Percentiles rank a stretch among this genome's conserved stretches.
These are phyloP conservation scores for Lycium barbarum DNA, from an alignment of 257 asterid genomes.

Conservation along the genomic window DNA sequence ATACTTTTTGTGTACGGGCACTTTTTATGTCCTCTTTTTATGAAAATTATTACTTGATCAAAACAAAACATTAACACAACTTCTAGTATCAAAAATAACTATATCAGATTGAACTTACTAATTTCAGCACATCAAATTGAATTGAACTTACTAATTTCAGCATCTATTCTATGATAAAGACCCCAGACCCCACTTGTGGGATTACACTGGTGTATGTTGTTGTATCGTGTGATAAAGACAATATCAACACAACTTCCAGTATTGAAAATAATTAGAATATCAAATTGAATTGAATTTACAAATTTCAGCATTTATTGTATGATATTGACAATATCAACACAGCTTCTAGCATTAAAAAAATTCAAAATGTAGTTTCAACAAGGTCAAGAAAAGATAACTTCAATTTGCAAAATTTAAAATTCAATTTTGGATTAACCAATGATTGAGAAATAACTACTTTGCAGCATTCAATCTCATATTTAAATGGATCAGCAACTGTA, in stretches of 20 bases:
- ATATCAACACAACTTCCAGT: neutral
- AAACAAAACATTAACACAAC: too few relatives aligned
- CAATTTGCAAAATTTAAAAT: neutral
- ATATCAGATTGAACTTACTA: too few relatives aligned
- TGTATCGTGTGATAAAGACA: neutral
- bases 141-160: neutral
- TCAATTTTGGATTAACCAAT: neutral
- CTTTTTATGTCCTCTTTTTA: too few relatives aligned
- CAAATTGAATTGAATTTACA: neutral
- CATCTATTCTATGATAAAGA: neutral
- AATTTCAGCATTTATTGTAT: neutral
- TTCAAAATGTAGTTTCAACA: neutral
- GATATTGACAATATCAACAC: neutral
- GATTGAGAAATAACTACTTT: neutral
- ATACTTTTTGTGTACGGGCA: too few relatives aligned
- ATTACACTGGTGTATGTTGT: too few relatives aligned
- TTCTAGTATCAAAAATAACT: too few relatives aligned
- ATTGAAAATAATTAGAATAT: neutral
- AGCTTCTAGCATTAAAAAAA: too few relatives aligned
- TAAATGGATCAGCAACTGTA: neutral
- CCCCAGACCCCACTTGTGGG: too few relatives aligned
- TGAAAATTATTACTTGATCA: too few relatives aligned
- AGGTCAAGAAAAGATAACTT: neutral
- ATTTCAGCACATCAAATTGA: neutral
- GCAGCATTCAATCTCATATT: neutral